Base-by-base conservation (phyloP, 257 asterid genomes). In the Anisodus acutangulus region DNA sequence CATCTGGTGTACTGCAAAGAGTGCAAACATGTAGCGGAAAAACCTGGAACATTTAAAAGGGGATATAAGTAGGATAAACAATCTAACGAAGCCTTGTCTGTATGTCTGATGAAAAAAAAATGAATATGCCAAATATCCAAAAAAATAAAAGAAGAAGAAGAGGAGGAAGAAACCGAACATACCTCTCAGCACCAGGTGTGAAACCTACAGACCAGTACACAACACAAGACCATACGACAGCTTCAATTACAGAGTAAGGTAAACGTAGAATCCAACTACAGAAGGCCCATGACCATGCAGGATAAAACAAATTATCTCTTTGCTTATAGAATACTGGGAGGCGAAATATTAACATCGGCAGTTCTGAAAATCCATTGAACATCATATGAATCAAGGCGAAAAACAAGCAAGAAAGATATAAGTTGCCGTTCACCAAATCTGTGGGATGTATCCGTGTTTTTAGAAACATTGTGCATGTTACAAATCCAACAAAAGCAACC, bases 261-360 rank as follows among this genome's bases (percentile, higher is more conserved):
- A 95, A 84, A 72, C 96, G 97, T 76, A 92, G 90, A 84, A 95
- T 84, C 89, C 91, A 92, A 82, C 97, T 92, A 47, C 97, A 85
- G 79, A 93, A 13, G 82, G 98, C 87, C 98, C 98, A 95, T 13
- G 97, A 89, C 98, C 98, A 93, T 58, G 93, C 97, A 71, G 98
- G 98, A 90, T 95, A 90, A 85, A 95, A 95, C 86, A 87, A 89
- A 88, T 95, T 95, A 89, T 95, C 98, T 63, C 98, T 89, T 86
- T 95, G 98, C 91, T 94, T 95, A 90, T 92, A 95, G 82, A 95
- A 95, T 47, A 95, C 98, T 22, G 98, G 98, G 84, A 95, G 97
- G 78, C 98, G 92, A 68, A 92, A 93, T 79, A 95, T 92, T 94
- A 93, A 89, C 17, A 93, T 88, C 60, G 98, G 93, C 78, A 95